Evolutionary conservation across 768 basidiomycete genomes (phyloP).

Genomic region (Pisolithus albus): DNA sequence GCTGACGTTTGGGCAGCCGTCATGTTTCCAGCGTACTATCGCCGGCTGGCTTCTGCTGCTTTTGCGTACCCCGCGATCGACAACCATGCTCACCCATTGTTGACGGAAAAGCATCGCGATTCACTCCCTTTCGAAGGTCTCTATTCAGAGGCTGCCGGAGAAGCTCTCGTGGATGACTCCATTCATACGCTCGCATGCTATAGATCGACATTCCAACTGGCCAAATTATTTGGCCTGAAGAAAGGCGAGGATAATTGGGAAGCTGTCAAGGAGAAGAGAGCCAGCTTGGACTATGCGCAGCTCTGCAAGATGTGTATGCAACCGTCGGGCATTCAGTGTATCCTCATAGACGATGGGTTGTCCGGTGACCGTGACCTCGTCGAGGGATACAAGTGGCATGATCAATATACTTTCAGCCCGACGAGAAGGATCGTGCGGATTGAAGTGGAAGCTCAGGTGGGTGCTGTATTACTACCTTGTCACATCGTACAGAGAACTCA

Average conservation of each 20-base stretch:
- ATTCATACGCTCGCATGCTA: conserved; percentile 51
- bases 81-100: conserved; percentile 73
- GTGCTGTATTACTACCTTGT: neutral
- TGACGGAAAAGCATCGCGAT: conserved; percentile 39
- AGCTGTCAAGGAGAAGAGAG: conserved; percentile 44
- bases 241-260: conserved; percentile 45
- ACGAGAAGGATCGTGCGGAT: conserved; percentile 62
- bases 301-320: conserved; percentile 53
- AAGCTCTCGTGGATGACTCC: conserved; percentile 45
- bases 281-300: conserved; percentile 41
- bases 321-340: conserved; percentile 53
- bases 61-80: conserved; percentile 54
- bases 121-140: conserved; percentile 54
- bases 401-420: conserved; percentile 45
- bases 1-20: too few relatives aligned
- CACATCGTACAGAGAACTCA: conserved; percentile 4
- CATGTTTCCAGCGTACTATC: conserved; percentile 2
- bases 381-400: conserved; percentile 55
- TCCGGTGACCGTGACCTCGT: conserved; percentile 40
- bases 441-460: conserved; percentile 67
- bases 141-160: conserved; percentile 56
- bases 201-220: conserved; percentile 52
- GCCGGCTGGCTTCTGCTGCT: conserved; percentile 11
- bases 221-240: conserved; percentile 40
- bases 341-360: conserved; percentile 72